Base-by-base conservation (phyloP, 768 basidiomycete genomes). In the Clitopilus passeckerianus region DNA sequence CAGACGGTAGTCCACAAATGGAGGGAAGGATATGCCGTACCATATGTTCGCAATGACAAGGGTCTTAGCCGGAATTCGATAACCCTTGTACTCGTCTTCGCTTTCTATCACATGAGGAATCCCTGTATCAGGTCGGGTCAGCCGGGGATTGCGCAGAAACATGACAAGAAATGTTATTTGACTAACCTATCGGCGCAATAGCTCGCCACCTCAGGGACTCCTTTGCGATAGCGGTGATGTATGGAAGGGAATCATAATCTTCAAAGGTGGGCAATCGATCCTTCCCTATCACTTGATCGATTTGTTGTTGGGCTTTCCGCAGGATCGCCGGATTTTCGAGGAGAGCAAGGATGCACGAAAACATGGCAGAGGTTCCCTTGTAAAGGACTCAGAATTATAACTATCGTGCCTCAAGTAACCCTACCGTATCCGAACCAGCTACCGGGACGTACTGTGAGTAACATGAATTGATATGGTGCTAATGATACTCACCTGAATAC, bases 41-140 rank as follows among this genome's bases (percentile, higher is more conserved):
- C 70, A 71, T 7, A 64, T 59, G 30, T 71, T 71, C 1, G 62
- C 24, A 7, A 68, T 61, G 16, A 71, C 56, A 0, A 58, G 61
- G 1, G 70, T 55, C 4, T 67, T 67, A 67, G 34, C 8, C 37
- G 75, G 76, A 24, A 78, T 75, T 58, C 62, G 33, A 54, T 73
- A 72, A 0, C 75, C 75, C 8, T 64, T 58, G 58, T 75, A 77
- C 2, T 64, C 57, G 56, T 76, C 71, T 3, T 75, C 75, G 14
- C 65, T 61, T 1, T 56, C 57, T 5, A 65, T 58, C 16, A 59
- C 52, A 60, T 72, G 75, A 30, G 71, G 69, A 9, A 72, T 20
- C n/a, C 63, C 75, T 74, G 50, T 23, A 22, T 7, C 7, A 53
- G 16, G 8, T 6, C 20, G 20, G 1, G 34, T 53, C 70, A 20